Base-by-base conservation (phyloP, 495 filamentous ascomycete genomes). In the Penicillium mononematosum region DNA sequence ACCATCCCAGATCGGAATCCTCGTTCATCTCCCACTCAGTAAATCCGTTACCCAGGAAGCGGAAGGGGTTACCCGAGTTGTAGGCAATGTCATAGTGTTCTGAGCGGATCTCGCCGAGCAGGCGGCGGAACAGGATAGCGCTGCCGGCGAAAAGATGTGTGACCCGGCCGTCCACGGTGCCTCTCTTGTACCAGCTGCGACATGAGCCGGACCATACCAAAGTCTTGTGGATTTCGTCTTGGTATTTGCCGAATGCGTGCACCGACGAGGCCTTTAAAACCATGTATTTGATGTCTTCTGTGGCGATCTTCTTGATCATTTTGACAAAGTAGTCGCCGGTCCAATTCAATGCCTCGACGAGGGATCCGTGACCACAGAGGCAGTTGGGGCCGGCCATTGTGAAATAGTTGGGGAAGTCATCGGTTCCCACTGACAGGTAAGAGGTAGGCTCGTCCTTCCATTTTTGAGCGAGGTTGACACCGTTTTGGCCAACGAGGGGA, bases 1-100 rank as follows among this genome's bases (percentile, higher is more conserved):
- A 70, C 58, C 59, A 70, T 39, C 65, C 53, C 57, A 70, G 32
- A 60, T 70, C 68, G 54, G 55, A 59, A 6, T 57, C 58, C 47
- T 63, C 58, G 2, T 53, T 50, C 60, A 60, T 60, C 53, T 71
- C 69, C 43, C 56, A 66, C 54, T 61, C 67, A 31, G 66, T 53
- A 36, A 58, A 70, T 12, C 81, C 81, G 66, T 80, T 80, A 1
- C 81, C 81, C 60, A 83, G 52, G 63, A 75, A 82, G n/a, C 67
- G 55, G 61, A 83, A 82, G 4, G 73, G 58, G 57, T 83, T 82
- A 1, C 56, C 54, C 20, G 69, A 67, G 8, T 65, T 61, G 53
- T 81, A 79, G 58, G 71, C 68, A 55, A 80, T 64, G 9, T 80
- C 72, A 64, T 73, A 83, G 55, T 83, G 78, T 44, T 83, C 81